Evolutionary conservation across 441 rosid genomes (phyloP).

Genomic region (Jatropha multifida): DNA sequence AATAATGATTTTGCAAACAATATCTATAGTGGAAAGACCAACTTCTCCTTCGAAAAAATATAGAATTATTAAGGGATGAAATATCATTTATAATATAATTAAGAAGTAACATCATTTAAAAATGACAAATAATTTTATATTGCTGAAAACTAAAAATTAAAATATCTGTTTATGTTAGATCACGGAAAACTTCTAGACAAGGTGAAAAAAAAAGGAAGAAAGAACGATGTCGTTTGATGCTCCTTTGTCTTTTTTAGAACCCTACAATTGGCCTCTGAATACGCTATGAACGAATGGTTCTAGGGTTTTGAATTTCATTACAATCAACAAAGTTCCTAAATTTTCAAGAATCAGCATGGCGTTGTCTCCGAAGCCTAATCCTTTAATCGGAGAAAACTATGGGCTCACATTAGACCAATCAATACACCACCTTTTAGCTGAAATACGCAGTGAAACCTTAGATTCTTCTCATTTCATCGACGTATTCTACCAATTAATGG

Average conservation of each 20-base stretch:
- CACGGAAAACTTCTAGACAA: too few species aligned
- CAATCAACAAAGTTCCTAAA: not conserved
- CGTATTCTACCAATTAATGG: slow-evolving; percentile 40
- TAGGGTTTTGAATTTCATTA: slow-evolving; percentile 1
- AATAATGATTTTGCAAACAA: too few species aligned
- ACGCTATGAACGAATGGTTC: not conserved
- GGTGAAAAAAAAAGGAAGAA: too few species aligned
- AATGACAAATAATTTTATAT: too few species aligned
- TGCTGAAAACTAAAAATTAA: too few species aligned
- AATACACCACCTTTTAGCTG: slow-evolving; percentile 34
- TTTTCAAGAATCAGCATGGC: slow-evolving; percentile 22
- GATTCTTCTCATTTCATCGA: slow-evolving; percentile 33
- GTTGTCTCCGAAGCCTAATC: slow-evolving; percentile 10
- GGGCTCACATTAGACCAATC: slow-evolving; percentile 30
- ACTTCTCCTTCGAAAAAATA: too few species aligned
- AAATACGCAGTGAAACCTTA: slow-evolving; percentile 31
- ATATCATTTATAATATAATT: too few species aligned
- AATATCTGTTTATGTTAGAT: too few species aligned
- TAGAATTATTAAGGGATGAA: too few species aligned
- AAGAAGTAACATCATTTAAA: too few species aligned
- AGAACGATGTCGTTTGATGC: not conserved
- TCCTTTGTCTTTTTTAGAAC: not conserved
- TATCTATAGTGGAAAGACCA: too few species aligned
- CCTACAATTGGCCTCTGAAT: not conserved
- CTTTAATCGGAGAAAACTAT: slow-evolving; percentile 30